Conservation (phyloP, 768 basidiomycete genomes). For the Boletus subcaerulescens region DNA sequence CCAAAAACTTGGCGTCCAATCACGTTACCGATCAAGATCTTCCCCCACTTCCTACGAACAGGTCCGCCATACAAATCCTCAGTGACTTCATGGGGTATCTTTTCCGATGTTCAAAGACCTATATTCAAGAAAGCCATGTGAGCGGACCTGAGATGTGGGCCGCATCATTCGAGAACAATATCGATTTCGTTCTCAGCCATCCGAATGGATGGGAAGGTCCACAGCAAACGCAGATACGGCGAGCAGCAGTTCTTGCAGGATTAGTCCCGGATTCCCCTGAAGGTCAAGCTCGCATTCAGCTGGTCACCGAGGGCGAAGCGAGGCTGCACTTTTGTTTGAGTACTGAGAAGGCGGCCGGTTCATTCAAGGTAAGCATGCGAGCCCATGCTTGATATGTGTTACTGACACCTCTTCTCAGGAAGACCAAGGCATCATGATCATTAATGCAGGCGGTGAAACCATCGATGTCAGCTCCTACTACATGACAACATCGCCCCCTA, state of each 20-base stretch:
- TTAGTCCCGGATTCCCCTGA: slow-evolving; percentile 36
- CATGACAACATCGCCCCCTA: slow-evolving; percentile 29
- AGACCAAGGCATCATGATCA: slow-evolving; percentile 47
- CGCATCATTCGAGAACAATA: slow-evolving; percentile 37
- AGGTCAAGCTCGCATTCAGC: slow-evolving; percentile 39
- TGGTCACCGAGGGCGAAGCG: slow-evolving; percentile 54
- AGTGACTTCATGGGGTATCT: slow-evolving; percentile 50
- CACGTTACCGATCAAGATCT: slow-evolving; percentile 33
- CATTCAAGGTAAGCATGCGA: slow-evolving; percentile 21
- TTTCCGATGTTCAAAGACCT: slow-evolving; percentile 39
- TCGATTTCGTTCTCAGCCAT: slow-evolving; percentile 47
- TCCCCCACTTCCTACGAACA: slow-evolving; percentile 42
- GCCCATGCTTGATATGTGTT: not conserved
- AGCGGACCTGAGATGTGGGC: slow-evolving; percentile 42
- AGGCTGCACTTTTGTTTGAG: slow-evolving; percentile 48
- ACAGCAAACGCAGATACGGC: slow-evolving; percentile 43
- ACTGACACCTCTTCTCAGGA: slow-evolving; percentile 27
- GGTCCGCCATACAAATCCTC: slow-evolving; percentile 42
- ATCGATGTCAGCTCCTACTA: slow-evolving; percentile 58
- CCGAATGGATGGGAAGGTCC: slow-evolving; percentile 48
- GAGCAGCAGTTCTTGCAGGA: slow-evolving; percentile 41
- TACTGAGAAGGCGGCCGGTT: slow-evolving; percentile 31
- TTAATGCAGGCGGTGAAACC: slow-evolving; percentile 65
- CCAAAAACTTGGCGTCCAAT: slow-evolving; percentile 19
- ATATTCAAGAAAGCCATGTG: slow-evolving; percentile 45